Evolutionary conservation across 371 early-diverging fungal species (phyloP).

Genomic region (Lichtheimia corymbifera): DNA sequence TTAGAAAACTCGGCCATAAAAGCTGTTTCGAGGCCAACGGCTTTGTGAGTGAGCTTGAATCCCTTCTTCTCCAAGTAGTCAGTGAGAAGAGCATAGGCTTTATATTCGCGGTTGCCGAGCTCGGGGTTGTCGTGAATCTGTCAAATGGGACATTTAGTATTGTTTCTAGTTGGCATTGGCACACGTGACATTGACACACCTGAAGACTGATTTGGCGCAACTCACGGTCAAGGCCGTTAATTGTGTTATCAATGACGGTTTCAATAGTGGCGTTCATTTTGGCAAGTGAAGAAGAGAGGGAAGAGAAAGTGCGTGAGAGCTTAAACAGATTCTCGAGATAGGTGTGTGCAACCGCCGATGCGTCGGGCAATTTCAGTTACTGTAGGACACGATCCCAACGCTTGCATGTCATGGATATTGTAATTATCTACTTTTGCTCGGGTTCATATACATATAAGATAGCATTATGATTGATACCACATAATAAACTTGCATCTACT

Average conservation of each 20-base stretch:
- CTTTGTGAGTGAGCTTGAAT: constrained; percentile 52
- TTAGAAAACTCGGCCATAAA: constrained; percentile 62
- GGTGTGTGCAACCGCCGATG: too few species aligned
- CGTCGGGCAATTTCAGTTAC: too few species aligned
- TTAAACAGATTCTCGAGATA: too few species aligned
- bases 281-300: neutral
- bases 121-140: constrained; percentile 71
- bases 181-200: constrained; percentile 17
- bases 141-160: neutral
- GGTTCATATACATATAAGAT: too few species aligned
- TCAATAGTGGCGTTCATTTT: constrained; percentile 19
- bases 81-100: constrained; percentile 54
- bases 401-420: too few species aligned
- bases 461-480: too few species aligned
- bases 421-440: too few species aligned
- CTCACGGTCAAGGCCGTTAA: constrained; percentile 37
- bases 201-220: constrained; percentile 55
- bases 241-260: constrained; percentile 35
- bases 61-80: constrained; percentile 58
- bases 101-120: constrained; percentile 56
- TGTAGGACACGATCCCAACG: too few species aligned
- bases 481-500: too few species aligned
- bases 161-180: neutral
- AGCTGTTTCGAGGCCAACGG: constrained; percentile 60
- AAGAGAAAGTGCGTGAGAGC: constrained; percentile 1